These are phyloP conservation scores for Hyphodiscus hymeniophilus DNA, from an alignment of 495 filamentous ascomycete species.

Conservation along the genomic window DNA sequence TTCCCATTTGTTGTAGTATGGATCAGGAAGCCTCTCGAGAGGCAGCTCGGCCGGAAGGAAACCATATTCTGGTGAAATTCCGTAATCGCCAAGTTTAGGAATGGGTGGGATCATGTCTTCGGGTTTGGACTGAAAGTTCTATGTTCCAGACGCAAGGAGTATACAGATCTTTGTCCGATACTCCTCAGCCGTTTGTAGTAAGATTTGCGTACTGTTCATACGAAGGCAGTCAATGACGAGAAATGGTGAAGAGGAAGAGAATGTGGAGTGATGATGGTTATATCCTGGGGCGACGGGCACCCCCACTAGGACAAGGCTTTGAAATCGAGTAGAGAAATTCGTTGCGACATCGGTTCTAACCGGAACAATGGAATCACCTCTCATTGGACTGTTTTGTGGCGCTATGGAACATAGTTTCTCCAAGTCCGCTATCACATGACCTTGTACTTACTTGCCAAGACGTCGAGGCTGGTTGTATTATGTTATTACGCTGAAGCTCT, in stretches of 20 bases:
- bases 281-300: neutral
- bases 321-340: neutral
- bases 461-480: neutral
- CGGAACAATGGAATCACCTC: neutral
- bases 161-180: slow-evolving; percentile 49
- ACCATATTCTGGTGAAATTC: slow-evolving; percentile 75
- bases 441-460: neutral
- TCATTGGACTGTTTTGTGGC: neutral
- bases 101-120: slow-evolving; percentile 72
- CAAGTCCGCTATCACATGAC: neutral
- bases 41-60: slow-evolving; percentile 85
- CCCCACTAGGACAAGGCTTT: neutral
- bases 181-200: slow-evolving; percentile 47
- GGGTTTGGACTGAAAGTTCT: slow-evolving; percentile 15
- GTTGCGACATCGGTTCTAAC: no score
- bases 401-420: neutral
- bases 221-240: neutral
- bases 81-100: slow-evolving; percentile 73
- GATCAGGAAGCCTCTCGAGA: slow-evolving; percentile 67
- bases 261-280: slow-evolving; percentile 1
- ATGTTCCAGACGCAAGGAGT: slow-evolving; percentile 54
- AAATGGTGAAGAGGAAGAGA: neutral
- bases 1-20: slow-evolving; percentile 94
- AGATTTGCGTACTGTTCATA: slow-evolving; percentile 9
- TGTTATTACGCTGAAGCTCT: neutral